Conservation (phyloP, 108 stramenopile genomes). For the Fragilariopsis cylindrus region DNA sequence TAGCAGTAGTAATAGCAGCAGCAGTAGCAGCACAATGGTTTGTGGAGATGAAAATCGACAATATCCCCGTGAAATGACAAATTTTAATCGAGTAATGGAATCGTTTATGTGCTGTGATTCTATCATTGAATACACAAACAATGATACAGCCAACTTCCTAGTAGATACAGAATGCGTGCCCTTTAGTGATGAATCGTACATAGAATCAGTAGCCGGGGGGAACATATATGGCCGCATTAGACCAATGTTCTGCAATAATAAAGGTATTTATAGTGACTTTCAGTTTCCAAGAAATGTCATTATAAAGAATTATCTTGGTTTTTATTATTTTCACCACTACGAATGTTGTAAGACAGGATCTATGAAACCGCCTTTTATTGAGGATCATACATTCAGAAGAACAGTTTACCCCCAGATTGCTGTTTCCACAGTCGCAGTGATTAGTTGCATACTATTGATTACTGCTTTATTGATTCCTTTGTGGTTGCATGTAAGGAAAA, state of each 20-base stretch:
- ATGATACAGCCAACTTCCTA: not conserved
- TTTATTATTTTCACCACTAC: not conserved
- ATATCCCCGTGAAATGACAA: slow-evolving; percentile 6
- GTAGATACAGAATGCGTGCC: slow-evolving; percentile 4
- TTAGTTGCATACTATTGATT: not conserved
- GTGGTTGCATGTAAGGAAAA: not conserved
- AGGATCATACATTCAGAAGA: not conserved
- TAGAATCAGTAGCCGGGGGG: not conserved
- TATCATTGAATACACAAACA: no score
- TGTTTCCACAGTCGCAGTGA: not conserved
- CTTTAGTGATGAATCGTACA: not conserved
- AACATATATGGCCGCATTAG: not conserved
- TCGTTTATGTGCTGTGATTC: not conserved
- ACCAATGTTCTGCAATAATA: not conserved
- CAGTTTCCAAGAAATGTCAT: not conserved
- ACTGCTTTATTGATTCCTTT: slow-evolving; percentile 2
- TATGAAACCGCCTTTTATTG: not conserved
- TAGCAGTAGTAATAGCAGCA: no score
- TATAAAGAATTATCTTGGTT: not conserved
- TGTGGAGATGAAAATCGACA: not conserved
- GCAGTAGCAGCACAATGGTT: not conserved
- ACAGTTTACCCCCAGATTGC: not conserved
- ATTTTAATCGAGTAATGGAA: not conserved
- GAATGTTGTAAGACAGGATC: not conserved
- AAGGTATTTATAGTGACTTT: not conserved